Percentiles rank a stretch among this genome's conserved stretches.
These are phyloP conservation scores for Penicillium sp. DNA, from an alignment of 2,329 filamentous ascomycete species.

Conservation along the genomic window DNA sequence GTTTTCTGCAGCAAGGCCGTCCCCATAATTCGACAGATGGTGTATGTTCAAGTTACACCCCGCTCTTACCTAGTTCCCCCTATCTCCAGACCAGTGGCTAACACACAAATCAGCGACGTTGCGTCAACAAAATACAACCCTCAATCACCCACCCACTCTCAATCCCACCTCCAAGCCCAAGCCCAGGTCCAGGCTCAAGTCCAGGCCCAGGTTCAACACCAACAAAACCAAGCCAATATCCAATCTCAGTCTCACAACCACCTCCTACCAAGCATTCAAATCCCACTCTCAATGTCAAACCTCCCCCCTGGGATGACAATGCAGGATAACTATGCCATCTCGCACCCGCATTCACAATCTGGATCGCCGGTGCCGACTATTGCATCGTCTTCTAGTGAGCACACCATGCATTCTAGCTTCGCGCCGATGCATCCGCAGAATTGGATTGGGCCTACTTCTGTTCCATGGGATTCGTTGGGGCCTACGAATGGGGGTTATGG, in stretches of 20 bases:
- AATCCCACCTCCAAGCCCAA: slow-evolving; percentile 14
- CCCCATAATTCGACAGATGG: slow-evolving; percentile 35
- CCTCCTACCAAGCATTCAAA: slow-evolving; percentile 14
- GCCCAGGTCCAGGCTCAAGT: slow-evolving; percentile 12
- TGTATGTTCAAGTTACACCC: slow-evolving; percentile 25
- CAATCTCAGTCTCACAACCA: slow-evolving; percentile 9
- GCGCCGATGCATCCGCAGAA: slow-evolving; percentile 35
- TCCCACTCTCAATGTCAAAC: slow-evolving; percentile 12
- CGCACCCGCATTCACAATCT: slow-evolving; percentile 15
- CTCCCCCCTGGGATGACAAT: slow-evolving; percentile 8
- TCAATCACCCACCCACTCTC: slow-evolving; percentile 9
- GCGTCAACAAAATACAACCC: slow-evolving; percentile 22
- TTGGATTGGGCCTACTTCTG: slow-evolving; percentile 34
- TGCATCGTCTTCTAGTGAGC: slow-evolving; percentile 21
- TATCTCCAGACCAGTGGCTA: background rate
- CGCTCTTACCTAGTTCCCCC: background rate
- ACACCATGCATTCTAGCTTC: slow-evolving; percentile 20
- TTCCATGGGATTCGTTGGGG: slow-evolving; percentile 30
- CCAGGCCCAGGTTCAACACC: slow-evolving; percentile 14
- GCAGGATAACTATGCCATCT: slow-evolving; percentile 16
- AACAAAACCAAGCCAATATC: slow-evolving; percentile 12
- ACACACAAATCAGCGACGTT: slow-evolving; percentile 23
- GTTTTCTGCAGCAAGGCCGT: slow-evolving; percentile 40
- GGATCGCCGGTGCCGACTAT: slow-evolving; percentile 23
- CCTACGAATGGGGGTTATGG: slow-evolving; percentile 15